These are phyloP conservation scores for Aspergillus quadrilineatus DNA, from an alignment of 2,329 filamentous ascomycete species.

Conservation along the genomic window DNA sequence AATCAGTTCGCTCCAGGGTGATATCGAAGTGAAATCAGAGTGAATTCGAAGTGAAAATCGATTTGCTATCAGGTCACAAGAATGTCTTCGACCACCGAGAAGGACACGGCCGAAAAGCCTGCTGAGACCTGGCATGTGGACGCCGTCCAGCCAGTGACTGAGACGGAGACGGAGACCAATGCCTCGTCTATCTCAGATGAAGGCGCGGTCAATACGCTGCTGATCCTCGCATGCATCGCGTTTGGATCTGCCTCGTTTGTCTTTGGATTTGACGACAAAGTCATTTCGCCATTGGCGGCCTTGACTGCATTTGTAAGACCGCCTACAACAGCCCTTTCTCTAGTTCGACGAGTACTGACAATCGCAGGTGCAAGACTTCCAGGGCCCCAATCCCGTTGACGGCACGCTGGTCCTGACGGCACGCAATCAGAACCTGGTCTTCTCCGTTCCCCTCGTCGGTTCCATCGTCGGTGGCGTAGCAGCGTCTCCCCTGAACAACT, in stretches of 20 bases:
- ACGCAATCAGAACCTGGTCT: conserved; percentile 37
- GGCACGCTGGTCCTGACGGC: conserved; percentile 29
- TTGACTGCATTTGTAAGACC: conserved; percentile 28
- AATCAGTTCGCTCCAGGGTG: background rate
- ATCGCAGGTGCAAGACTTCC: conserved; percentile 30
- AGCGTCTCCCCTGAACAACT: conserved; percentile 35
- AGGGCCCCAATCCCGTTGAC: conserved; percentile 28
- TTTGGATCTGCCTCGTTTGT: conserved; percentile 34
- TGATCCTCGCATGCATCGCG: conserved; percentile 29
- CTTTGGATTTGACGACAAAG: conserved; percentile 36
- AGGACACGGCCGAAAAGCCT: background rate
- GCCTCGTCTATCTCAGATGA: conserved; percentile 1
- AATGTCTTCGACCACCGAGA: background rate
- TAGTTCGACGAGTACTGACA: background rate
- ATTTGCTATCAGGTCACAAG: no score
- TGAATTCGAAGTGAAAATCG: background rate
- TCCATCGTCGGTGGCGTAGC: conserved; percentile 34
- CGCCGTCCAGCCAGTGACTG: background rate
- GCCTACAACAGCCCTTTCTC: background rate
- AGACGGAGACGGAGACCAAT: background rate
- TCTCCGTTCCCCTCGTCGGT: conserved; percentile 38
- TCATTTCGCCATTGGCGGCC: conserved; percentile 34
- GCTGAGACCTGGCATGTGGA: conserved; percentile 18
- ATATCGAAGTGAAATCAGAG: background rate
- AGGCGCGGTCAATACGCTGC: conserved; percentile 24